Evolutionary conservation across 2,329 filamentous ascomycete species (phyloP), one percentile per base, ranked within the genome.

Genomic region (Aspergillus sp.): DNA sequence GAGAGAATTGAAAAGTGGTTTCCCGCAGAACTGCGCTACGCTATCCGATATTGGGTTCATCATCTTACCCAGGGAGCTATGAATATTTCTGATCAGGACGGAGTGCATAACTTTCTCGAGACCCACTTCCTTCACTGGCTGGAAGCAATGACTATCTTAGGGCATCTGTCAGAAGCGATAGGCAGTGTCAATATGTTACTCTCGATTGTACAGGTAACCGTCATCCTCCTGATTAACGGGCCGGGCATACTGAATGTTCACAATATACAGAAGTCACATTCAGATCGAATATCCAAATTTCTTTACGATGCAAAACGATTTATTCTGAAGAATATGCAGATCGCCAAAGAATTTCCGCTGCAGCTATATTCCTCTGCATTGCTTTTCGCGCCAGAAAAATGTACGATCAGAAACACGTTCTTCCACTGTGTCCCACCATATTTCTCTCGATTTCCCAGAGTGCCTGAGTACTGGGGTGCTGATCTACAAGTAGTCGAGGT

Each of bases 341-440:
- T 75, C 25, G 63, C 70, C 39, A 60, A 73, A 54, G 54, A 59
- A 47, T 68, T 67, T 21, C 75, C 75, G 13, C 71, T 77, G 30
- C 73, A 77, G 60, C 56, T 72, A 27, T 77, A 77, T 62, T 65
- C 23, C 27, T 70, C 67, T n/a, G 75, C 69, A 8, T 54, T 76
- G 1, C 44, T 71, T 5, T 77, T 75, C 61, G 60, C 67, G 23
- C 74, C 73, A 32, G 51, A 59, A 57, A 56, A 21, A 11, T 71
- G 68, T 53, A 59, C 70, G 11, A 59, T 75, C 48, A 62, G 68
- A 58, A 65, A 64, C 38, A 60, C 57, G 64, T 73, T 25, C 10
- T 21, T n/a, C 53, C 55, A 10, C 41, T 64, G 32, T 13, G 11
- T 13, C 5, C 1, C 4, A 32, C 30, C 4, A 32, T 32, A 5